Evolutionary conservation across 1,139 yeast genomes (phyloP).

Genomic region (Scheffersomyces parashehatae): DNA sequence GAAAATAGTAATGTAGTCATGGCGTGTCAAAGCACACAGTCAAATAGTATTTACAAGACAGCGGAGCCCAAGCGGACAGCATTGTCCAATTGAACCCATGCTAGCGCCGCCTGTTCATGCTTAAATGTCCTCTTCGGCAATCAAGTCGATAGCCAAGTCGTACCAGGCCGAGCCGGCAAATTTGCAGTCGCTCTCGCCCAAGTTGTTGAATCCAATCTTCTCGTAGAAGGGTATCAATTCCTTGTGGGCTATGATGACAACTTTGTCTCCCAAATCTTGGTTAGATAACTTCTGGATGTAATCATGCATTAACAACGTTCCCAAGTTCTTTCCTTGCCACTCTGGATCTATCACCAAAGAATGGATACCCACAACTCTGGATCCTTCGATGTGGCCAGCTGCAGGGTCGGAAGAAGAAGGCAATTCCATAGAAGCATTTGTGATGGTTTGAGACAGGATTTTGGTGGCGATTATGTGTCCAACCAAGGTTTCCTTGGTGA

Average conservation of each 20-base stretch:
- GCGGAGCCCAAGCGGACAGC: too few species aligned
- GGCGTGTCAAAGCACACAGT: too few species aligned
- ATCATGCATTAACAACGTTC: conserved; percentile 80
- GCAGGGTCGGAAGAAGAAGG: conserved; percentile 42
- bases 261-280: conserved; percentile 80
- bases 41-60: too few species aligned
- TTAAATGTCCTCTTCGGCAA: conserved; percentile 53
- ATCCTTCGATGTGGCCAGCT: conserved; percentile 77
- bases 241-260: conserved; percentile 73
- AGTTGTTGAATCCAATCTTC: conserved; percentile 70
- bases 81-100: too few species aligned
- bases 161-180: conserved; percentile 67
- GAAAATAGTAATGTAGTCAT: too few species aligned
- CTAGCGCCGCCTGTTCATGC: neutral
- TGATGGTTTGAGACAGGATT: conserved; percentile 50
- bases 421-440: conserved; percentile 66
- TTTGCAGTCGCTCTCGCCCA: conserved; percentile 60
- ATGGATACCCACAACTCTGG: conserved; percentile 78
- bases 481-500: conserved; percentile 64
- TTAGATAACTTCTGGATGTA: conserved; percentile 87
- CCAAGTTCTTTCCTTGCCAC: conserved; percentile 80
- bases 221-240: conserved; percentile 74
- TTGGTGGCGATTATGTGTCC: conserved; percentile 89
- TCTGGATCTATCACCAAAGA: conserved; percentile 77
- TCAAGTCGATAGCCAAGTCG: conserved; percentile 63